Evolutionary conservation across 208 protist species (phyloP).

Genomic region (Naegleria gruberi): DNA sequence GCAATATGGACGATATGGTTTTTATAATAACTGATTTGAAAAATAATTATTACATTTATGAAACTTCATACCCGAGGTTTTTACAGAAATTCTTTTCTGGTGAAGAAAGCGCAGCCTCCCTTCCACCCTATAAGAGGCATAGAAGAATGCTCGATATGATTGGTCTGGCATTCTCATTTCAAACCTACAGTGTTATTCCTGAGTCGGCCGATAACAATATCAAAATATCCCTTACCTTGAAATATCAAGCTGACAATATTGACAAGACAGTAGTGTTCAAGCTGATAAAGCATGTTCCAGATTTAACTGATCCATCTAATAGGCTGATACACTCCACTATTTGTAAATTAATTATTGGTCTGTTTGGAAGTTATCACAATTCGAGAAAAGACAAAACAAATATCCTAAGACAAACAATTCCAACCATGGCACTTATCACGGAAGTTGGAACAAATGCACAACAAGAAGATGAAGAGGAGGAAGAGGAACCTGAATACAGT

Average conservation of each 20-base stretch:
- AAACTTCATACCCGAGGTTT: not conserved
- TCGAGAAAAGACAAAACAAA: too few relatives aligned
- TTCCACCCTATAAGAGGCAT: not conserved
- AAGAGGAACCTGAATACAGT: too few relatives aligned
- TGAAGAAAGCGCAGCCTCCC: not conserved
- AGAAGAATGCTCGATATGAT: not conserved
- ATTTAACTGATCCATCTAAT: not conserved
- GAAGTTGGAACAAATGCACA: not conserved
- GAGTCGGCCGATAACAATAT: not conserved
- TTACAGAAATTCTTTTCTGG: not conserved
- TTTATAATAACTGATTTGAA: not conserved
- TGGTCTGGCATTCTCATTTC: not conserved
- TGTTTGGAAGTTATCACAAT: not conserved
- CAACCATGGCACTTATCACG: not conserved
- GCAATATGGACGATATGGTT: not conserved
- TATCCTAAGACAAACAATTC: too few relatives aligned
- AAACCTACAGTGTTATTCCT: not conserved
- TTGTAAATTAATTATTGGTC: not conserved
- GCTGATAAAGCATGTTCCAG: not conserved
- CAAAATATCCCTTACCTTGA: not conserved
- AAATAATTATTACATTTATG: not conserved
- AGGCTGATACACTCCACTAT: not conserved
- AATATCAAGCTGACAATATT: not conserved
- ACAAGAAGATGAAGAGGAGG: not conserved
- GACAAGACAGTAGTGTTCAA: not conserved